These are phyloP conservation scores for Pseudocercospora macadamiae DNA, from an alignment of 2,329 filamentous ascomycete genomes.

Conservation along the genomic window DNA sequence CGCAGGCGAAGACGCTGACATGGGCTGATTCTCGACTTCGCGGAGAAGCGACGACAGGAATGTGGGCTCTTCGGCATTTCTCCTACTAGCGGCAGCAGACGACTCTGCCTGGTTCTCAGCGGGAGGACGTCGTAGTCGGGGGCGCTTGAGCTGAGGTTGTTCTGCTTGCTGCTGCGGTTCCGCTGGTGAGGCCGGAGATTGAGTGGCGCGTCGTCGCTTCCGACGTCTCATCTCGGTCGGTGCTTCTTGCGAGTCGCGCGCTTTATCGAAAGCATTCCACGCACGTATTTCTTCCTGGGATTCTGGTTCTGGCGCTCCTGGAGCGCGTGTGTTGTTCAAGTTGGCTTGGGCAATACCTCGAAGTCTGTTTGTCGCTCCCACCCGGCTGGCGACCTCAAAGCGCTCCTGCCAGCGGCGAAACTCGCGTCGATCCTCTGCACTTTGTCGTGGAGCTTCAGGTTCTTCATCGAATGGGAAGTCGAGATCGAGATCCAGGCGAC, in stretches of 20 bases:
- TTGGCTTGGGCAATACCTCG: slow-evolving; percentile 57
- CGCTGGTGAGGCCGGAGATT: slow-evolving; percentile 70
- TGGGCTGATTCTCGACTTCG: slow-evolving; percentile 71
- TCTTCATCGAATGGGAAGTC: slow-evolving; percentile 86
- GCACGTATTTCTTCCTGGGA: slow-evolving; percentile 79
- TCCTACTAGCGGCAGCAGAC: slow-evolving; percentile 36
- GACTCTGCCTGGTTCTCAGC: slow-evolving; percentile 46
- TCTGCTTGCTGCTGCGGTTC: slow-evolving; percentile 59
- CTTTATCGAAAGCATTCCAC: slow-evolving; percentile 89
- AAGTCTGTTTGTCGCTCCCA: slow-evolving; percentile 69
- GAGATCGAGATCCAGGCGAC: slow-evolving; percentile 73
- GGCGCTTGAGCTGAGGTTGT: slow-evolving; percentile 81
- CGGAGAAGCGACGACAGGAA: slow-evolving; percentile 85
- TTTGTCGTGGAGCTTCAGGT: slow-evolving; percentile 59
- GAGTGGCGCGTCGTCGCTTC: slow-evolving; percentile 80
- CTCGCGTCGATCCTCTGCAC: slow-evolving; percentile 59
- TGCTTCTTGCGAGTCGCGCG: slow-evolving; percentile 67
- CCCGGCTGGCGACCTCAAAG: slow-evolving; percentile 76
- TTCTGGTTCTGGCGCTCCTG: slow-evolving; percentile 61
- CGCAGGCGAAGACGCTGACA: slow-evolving; percentile 41
- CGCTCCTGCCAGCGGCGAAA: slow-evolving; percentile 79
- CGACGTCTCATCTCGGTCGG: slow-evolving; percentile 44
- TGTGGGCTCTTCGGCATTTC: slow-evolving; percentile 63
- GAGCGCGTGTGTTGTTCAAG: slow-evolving; percentile 43
- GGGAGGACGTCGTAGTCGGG: slow-evolving; percentile 58